phyloP scores from a whole-genome alignment of 495 filamentous ascomycete genomes.

The Astrocystis sublimbata region DNA sequence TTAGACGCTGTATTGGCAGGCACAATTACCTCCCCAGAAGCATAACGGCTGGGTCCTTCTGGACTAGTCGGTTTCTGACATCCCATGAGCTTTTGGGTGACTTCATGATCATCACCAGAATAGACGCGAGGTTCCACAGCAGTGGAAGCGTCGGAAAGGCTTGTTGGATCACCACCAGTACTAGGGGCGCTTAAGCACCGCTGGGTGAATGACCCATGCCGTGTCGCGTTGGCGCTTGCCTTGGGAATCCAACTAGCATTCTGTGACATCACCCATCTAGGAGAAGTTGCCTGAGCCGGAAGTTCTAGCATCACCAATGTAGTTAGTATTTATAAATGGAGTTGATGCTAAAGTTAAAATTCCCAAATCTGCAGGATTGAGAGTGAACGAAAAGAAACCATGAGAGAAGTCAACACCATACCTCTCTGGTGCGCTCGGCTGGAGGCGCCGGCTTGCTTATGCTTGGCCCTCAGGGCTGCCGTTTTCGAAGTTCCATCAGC shows the following conservation, averaged over 20 bases:
- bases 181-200: slow-evolving; percentile 16
- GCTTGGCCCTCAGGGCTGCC: neutral
- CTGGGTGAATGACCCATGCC: neutral
- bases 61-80: neutral
- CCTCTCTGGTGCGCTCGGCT: neutral
- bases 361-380: neutral
- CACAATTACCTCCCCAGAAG: neutral
- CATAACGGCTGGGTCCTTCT: neutral
- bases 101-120: slow-evolving; percentile 2
- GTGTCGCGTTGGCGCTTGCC: neutral
- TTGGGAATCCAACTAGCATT: neutral
- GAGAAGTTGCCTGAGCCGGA: neutral
- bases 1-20: neutral
- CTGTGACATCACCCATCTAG: neutral
- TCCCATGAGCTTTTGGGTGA: slow-evolving; percentile 9
- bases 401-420: neutral
- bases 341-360: neutral
- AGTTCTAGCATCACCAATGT: neutral
- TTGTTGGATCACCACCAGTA: slow-evolving; percentile 5
- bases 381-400: neutral
- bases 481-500: slow-evolving; percentile 20
- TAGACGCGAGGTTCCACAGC: slow-evolving; percentile 7
- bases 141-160: neutral
- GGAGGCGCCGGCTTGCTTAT: neutral
- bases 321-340: neutral